phyloP scores from a whole-genome alignment of 2,329 filamentous ascomycete genomes.

The Alternaria arborescens region DNA sequence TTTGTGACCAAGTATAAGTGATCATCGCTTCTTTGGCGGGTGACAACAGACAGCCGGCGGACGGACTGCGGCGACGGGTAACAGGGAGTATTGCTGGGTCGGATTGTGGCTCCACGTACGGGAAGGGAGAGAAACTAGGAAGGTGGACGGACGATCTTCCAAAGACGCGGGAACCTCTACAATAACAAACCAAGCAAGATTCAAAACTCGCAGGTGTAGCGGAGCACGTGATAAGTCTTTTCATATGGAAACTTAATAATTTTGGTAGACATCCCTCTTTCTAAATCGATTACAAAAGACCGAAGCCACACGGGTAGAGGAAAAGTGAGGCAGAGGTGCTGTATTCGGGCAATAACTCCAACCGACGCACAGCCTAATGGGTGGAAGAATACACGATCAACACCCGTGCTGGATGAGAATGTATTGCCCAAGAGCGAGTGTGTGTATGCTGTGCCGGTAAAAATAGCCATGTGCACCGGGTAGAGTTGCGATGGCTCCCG shows the following conservation, averaged over 20 bases:
- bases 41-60: constrained; percentile 2
- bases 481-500: constrained; percentile 16
- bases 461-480: constrained; percentile 7
- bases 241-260: background rate
- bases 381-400: background rate
- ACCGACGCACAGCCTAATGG: background rate
- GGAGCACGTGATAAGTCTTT: background rate
- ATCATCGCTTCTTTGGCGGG: constrained; percentile 5
- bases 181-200: background rate
- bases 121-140: background rate
- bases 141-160: constrained; percentile 1
- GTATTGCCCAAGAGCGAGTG: background rate
- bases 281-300: background rate
- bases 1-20: background rate
- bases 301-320: background rate
- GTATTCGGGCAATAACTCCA: constrained; percentile 5
- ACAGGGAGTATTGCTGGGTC: constrained; percentile 4
- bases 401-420: background rate
- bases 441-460: constrained; percentile 4
- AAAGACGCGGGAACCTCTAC: background rate
- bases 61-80: constrained; percentile 6
- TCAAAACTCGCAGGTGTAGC: background rate
- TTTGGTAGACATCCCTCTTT: background rate
- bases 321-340: background rate
- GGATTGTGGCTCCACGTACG: constrained; percentile 2